Conservation (phyloP, 805 yeast genomes). For the Zygosaccharomyces lentus region DNA sequence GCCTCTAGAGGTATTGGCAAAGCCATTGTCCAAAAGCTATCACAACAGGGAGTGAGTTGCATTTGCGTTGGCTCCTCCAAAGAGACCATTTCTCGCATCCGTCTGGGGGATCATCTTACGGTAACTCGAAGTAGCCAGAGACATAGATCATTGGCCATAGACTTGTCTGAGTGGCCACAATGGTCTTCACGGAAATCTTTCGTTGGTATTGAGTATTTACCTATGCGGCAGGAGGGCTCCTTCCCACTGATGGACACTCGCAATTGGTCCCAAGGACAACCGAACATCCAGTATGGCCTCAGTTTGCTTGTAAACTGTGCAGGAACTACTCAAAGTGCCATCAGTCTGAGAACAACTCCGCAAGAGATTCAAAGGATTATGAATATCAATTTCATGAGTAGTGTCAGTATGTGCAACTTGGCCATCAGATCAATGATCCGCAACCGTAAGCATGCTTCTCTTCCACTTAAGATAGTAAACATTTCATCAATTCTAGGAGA, state of each 20-base stretch:
- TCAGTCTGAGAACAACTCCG: constrained; percentile 20
- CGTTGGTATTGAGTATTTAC: constrained; percentile 16
- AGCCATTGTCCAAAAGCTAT: constrained; percentile 30
- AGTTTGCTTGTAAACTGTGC: constrained; percentile 32
- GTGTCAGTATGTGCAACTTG: constrained; percentile 24
- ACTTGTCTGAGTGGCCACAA: constrained; percentile 29
- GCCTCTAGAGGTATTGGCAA: constrained; percentile 44
- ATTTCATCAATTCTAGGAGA: constrained; percentile 29
- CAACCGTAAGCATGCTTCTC: constrained; percentile 7
- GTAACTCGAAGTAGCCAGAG: constrained; percentile 16
- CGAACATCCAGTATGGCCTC: constrained; percentile 15
- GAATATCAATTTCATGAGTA: constrained; percentile 30
- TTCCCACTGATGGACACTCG: constrained; percentile 11
- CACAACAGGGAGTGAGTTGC: constrained; percentile 26
- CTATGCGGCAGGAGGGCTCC: not conserved
- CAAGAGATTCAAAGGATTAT: constrained; percentile 18
- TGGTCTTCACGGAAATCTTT: constrained; percentile 17
- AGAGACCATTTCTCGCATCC: constrained; percentile 12
- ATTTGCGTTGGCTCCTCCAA: constrained; percentile 25
- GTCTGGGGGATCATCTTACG: constrained; percentile 12
- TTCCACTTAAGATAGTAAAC: constrained; percentile 21
- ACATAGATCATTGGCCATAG: constrained; percentile 28
- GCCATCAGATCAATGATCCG: constrained; percentile 24
- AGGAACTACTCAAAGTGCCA: constrained; percentile 29
- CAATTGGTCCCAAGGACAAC: constrained; percentile 9